phyloP scores from a whole-genome alignment of 2,329 filamentous ascomycete genomes.

The Aspergillus oerlinghausenensis region DNA sequence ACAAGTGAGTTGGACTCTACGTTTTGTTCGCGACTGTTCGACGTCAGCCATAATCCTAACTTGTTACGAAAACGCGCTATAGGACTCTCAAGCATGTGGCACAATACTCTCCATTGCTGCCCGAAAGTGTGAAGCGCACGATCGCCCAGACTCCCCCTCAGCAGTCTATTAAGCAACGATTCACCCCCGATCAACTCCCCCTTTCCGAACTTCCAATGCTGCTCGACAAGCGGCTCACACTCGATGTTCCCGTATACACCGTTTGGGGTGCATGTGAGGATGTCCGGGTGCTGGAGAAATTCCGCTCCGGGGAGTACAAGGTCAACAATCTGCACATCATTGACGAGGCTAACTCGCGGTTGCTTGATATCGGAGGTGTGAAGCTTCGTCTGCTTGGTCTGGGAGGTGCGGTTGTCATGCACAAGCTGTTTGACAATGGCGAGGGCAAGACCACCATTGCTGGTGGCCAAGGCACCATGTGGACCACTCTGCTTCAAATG shows the following conservation, averaged over 20 bases:
- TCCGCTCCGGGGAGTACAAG: conserved; percentile 96
- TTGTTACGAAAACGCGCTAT: conserved; percentile 12
- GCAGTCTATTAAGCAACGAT: conserved; percentile 73
- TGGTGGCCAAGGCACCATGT: conserved; percentile 98
- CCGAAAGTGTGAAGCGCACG: conserved; percentile 65
- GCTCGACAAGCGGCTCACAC: conserved; percentile 78
- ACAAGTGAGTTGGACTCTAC: conserved; percentile 67
- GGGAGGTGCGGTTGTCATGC: conserved; percentile 96
- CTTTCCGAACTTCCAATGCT: conserved; percentile 90
- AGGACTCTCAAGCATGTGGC: conserved; percentile 97
- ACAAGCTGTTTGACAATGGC: conserved; percentile 98
- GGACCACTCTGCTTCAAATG: conserved; percentile 97
- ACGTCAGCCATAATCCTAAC: conserved; percentile 11
- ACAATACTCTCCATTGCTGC: conserved; percentile 92
- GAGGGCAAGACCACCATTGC: conserved; percentile 97
- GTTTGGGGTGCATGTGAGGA: conserved; percentile 99
- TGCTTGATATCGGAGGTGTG: conserved; percentile 90
- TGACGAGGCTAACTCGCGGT: conserved; percentile 92
- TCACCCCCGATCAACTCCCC: conserved; percentile 73
- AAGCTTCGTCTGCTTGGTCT: conserved; percentile 91
- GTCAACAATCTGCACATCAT: conserved; percentile 97
- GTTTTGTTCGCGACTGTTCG: conserved; percentile 5
- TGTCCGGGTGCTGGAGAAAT: conserved; percentile 94
- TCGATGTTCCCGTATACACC: conserved; percentile 96
- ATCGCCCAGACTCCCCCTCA: conserved; percentile 65